Evolutionary conservation across 2,329 filamentous ascomycete genomes (phyloP).

Genomic region (Pseudogymnoascus sp.): DNA sequence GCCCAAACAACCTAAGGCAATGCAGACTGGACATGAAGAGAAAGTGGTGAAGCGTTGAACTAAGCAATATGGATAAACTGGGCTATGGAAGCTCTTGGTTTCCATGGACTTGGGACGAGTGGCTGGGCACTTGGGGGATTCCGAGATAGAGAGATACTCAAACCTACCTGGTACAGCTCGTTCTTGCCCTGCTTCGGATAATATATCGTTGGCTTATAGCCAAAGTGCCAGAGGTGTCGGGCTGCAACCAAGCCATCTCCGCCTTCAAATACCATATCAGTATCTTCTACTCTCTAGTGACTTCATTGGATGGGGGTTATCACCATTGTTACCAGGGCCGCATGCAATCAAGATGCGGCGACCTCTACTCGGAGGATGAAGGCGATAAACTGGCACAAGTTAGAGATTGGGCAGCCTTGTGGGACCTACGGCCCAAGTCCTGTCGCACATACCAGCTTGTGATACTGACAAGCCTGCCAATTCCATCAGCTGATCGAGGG

Average conservation of each 20-base stretch:
- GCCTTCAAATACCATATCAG: conserved; percentile 39
- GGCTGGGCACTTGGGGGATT: not conserved
- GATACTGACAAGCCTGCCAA: conserved; percentile 87
- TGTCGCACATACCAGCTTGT: conserved; percentile 58
- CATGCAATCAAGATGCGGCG: conserved; percentile 77
- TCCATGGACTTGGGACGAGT: not conserved
- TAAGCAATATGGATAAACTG: conserved; percentile 10
- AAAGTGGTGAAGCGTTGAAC: not conserved
- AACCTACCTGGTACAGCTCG: conserved; percentile 70
- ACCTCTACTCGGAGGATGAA: conserved; percentile 68
- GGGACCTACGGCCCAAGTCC: not conserved
- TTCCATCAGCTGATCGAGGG: conserved; percentile 95
- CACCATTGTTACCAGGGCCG: conserved; percentile 70
- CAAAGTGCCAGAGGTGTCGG: conserved; percentile 83
- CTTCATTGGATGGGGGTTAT: not conserved
- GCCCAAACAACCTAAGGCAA: conserved; percentile 9
- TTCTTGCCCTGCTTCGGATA: conserved; percentile 90
- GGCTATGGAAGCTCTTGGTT: not conserved
- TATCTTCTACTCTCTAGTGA: not conserved
- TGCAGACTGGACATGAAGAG: not conserved
- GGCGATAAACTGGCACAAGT: conserved; percentile 60
- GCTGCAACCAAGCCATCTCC: conserved; percentile 93
- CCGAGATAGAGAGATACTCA: not conserved
- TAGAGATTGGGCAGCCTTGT: not conserved
- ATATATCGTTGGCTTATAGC: conserved; percentile 81